A percentile compares a stretch with the other conserved stretches of the same genome.
Conservation (phyloP, 108 stramenopile species). For the Conticribra guillardii region DNA sequence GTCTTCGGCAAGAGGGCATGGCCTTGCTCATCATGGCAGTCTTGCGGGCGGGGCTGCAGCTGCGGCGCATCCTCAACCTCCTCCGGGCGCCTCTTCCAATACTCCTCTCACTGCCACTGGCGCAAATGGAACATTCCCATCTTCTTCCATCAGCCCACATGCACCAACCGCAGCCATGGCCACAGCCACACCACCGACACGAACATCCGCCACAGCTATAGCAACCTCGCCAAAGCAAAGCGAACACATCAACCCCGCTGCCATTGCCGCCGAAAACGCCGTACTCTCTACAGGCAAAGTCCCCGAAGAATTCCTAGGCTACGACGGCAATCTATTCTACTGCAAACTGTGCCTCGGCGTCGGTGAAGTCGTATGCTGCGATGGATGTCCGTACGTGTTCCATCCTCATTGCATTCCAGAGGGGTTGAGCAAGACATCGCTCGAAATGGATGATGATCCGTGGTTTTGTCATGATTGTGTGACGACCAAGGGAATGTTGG, state of each 20-base stretch:
- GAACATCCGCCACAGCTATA: too few species aligned
- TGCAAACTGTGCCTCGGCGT: constrained; percentile 69
- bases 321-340: constrained; percentile 81
- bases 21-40: too few species aligned
- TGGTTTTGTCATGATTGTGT: constrained; percentile 85
- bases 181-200: too few species aligned
- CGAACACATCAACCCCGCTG: too few species aligned
- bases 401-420: constrained; percentile 71
- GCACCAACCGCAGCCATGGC: too few species aligned
- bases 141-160: too few species aligned
- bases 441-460: constrained; percentile 80
- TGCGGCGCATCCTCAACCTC: too few species aligned
- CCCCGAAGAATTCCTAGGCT: constrained; percentile 29
- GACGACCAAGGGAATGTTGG: constrained; percentile 16
- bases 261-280: neutral
- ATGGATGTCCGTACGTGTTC: constrained; percentile 82
- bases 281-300: constrained; percentile 6
- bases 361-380: constrained; percentile 87
- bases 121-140: too few species aligned
- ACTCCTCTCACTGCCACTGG: too few species aligned
- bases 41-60: too few species aligned
- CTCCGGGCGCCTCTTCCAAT: too few species aligned
- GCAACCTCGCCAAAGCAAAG: too few species aligned
- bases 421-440: constrained; percentile 49
- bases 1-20: neutral